A percentile compares a stretch with the other conserved stretches of the same genome.
Conservation (phyloP, 2,329 filamentous ascomycete genomes). For the Aschersonia sp. region DNA sequence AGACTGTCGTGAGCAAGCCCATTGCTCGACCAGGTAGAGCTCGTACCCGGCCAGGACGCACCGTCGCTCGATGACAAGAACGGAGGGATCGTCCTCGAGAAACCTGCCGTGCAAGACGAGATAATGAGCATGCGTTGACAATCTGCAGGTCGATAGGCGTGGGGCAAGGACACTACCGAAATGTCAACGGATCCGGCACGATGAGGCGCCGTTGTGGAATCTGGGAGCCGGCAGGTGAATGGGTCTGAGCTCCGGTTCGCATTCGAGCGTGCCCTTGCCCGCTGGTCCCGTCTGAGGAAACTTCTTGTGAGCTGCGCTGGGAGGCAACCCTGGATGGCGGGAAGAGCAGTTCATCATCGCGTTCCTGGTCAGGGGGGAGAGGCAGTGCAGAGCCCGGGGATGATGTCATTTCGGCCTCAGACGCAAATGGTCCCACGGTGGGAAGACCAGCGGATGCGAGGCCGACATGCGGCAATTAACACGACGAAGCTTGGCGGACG, state of each 20-base stretch:
- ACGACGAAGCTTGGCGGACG: slow-evolving; percentile 1
- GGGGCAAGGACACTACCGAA: slow-evolving; percentile 23
- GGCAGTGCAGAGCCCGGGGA: slow-evolving; percentile 3
- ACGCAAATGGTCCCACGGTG: not conserved
- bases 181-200: slow-evolving; percentile 44
- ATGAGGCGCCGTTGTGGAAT: slow-evolving; percentile 31
- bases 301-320: not conserved
- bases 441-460: not conserved
- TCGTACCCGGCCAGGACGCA: slow-evolving; percentile 70
- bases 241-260: slow-evolving; percentile 5
- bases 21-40: slow-evolving; percentile 90
- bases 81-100: slow-evolving; percentile 71
- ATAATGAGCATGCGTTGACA: slow-evolving; percentile 4
- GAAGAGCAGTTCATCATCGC: slow-evolving; percentile 4
- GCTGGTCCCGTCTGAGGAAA: slow-evolving; percentile 1
- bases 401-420: slow-evolving; percentile 3
- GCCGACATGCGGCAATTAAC: slow-evolving; percentile 1
- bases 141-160: not conserved
- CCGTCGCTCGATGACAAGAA: slow-evolving; percentile 59
- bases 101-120: slow-evolving; percentile 32
- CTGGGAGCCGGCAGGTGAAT: slow-evolving; percentile 7
- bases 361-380: slow-evolving; percentile 3
- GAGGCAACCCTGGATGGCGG: not conserved
- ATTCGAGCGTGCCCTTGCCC: not conserved
- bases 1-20: slow-evolving; percentile 82